Evolutionary conservation across 441 rosid species (phyloP), one percentile per base, ranked within the genome.

Genomic region (Pelargonium myrrhifolium): DNA sequence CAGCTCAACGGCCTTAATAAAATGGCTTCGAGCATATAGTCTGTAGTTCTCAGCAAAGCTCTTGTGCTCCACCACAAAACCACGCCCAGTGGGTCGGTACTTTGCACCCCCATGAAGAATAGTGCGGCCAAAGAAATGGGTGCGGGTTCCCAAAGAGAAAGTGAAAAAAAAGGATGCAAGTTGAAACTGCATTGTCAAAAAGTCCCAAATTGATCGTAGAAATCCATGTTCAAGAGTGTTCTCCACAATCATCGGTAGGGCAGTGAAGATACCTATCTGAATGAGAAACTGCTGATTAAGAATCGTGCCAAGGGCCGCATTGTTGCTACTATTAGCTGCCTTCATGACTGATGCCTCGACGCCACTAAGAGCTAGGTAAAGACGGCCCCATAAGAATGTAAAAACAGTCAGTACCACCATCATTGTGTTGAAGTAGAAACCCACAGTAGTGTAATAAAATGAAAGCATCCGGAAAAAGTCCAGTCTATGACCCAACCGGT

Each of bases 71-170:
- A 72, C 71, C 17, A 72, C 71, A 5, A 72, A 62, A 17, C 67
- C 75, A 21, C 75, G 71, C 9, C 75, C 75, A 0, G 75, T 72
- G 28, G 61, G 64, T 12, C 67, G 67, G 58, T 72, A 72, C 66
- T 67, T 72, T 9, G 75, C 75, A 49, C 75, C 75, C 10, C 75
- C 75, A 3, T 72, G 75, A 62, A 72, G 75, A 37, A 72, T 67
- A 0, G 75, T 63, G 45, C 64, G 64, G 15, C 75, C 75, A 17
- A 72, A 72, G 66, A 47, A 72, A 65, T 72, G 75, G 3, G 62
- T 43, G 2, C 70, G 75, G 22, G 75, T 72, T 64, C 75, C 75
- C 75, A 72, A 45, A 21, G 75, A 72, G 66, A 72, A 72, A 21
- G 75, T 72, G 63, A 61, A 72, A 62, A 72, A 72, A 56, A 72